A percentile compares a stretch with the other conserved stretches of the same genome.
Conservation (phyloP, 2,329 filamentous ascomycete species). For the Coniella lustricola region DNA sequence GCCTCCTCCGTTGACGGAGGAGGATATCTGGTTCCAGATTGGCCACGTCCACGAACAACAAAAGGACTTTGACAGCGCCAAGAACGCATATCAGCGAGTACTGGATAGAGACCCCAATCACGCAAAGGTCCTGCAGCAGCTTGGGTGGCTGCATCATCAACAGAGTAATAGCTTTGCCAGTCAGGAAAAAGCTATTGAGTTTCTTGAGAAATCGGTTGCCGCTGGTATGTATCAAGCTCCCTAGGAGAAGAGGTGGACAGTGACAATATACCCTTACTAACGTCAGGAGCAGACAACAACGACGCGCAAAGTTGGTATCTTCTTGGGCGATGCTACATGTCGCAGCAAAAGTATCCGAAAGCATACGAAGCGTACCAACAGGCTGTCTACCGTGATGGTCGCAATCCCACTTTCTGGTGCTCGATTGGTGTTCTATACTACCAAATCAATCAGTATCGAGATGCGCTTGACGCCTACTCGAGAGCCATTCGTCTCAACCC, state of each 20-base stretch:
- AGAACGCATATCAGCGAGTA: slow-evolving; percentile 85
- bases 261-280: slow-evolving; percentile 24
- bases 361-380: slow-evolving; percentile 98
- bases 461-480: slow-evolving; percentile 95
- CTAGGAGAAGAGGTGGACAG: background rate
- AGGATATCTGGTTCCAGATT: slow-evolving; percentile 99
- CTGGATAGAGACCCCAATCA: slow-evolving; percentile 92
- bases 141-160: slow-evolving; percentile 96
- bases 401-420: slow-evolving; percentile 99
- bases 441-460: slow-evolving; percentile 98
- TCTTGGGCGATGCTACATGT: slow-evolving; percentile 97
- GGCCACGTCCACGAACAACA: slow-evolving; percentile 98
- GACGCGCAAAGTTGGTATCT: slow-evolving; percentile 99
- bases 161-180: slow-evolving; percentile 86
- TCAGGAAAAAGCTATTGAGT: slow-evolving; percentile 94
- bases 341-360: slow-evolving; percentile 96
- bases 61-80: slow-evolving; percentile 94
- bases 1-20: slow-evolving; percentile 84
- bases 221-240: slow-evolving; percentile 56
- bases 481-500: slow-evolving; percentile 93
- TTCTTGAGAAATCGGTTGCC: slow-evolving; percentile 90
- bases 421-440: slow-evolving; percentile 98
- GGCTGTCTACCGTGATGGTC: slow-evolving; percentile 93
- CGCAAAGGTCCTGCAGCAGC: slow-evolving; percentile 94
- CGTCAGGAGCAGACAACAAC: slow-evolving; percentile 60